Evolutionary conservation across 2,329 filamentous ascomycete genomes (phyloP).

Genomic region (Atkinsonella texensis): DNA sequence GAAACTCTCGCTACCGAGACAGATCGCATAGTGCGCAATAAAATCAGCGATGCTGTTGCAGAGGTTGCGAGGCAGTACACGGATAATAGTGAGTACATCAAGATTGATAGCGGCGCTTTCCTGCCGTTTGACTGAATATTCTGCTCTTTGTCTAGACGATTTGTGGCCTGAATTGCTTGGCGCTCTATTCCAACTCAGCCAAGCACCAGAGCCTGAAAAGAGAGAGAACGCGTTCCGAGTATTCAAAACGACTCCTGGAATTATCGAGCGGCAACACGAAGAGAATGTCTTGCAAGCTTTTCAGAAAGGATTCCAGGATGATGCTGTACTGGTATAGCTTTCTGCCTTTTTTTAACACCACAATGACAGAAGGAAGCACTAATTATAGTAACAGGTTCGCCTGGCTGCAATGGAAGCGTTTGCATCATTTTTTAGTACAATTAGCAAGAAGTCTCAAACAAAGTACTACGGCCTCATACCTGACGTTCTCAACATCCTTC

Average conservation of each 20-base stretch:
- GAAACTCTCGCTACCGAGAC: constrained; percentile 63
- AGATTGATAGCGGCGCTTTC: no score
- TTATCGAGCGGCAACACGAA: constrained; percentile 94
- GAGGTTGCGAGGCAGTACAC: constrained; percentile 92
- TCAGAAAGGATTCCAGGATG: constrained; percentile 82
- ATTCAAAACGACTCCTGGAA: constrained; percentile 85
- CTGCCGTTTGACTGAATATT: neutral
- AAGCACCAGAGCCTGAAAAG: constrained; percentile 69
- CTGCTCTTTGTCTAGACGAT: constrained; percentile 44
- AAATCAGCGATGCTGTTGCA: constrained; percentile 94
- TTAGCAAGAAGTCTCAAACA: constrained; percentile 74
- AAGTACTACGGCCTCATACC: constrained; percentile 84
- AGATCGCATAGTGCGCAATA: constrained; percentile 70
- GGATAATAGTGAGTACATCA: constrained; percentile 59
- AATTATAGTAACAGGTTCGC: constrained; percentile 49
- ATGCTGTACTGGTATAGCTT: constrained; percentile 56
- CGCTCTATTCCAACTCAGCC: constrained; percentile 80
- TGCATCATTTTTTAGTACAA: constrained; percentile 84
- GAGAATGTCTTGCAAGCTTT: constrained; percentile 83
- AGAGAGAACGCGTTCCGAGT: constrained; percentile 91
- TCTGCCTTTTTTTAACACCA: neutral
- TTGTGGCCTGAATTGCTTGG: constrained; percentile 83
- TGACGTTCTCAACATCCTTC: constrained; percentile 86
- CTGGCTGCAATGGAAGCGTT: constrained; percentile 95
- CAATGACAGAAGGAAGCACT: neutral